Percentiles rank a stretch among this genome's conserved stretches.
Conservation (phyloP, 148 eudicot genomes). For the Simmondsia chinensis region DNA sequence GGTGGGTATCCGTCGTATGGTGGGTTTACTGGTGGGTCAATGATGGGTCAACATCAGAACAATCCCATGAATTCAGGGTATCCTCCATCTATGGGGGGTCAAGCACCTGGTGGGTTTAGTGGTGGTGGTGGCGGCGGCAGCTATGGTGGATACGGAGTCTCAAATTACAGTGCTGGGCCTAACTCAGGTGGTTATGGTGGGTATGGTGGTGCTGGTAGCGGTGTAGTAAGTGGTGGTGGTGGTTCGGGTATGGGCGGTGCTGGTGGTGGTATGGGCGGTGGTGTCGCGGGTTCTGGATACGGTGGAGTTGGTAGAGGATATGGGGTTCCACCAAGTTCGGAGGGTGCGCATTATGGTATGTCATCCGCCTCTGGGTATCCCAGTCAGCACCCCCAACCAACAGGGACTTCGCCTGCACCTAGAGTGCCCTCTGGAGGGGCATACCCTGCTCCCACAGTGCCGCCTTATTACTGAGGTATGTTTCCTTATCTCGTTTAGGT, state of each 20-base stretch:
- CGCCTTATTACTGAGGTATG: constrained; percentile 61
- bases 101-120: constrained; percentile 45
- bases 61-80: constrained; percentile 23
- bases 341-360: constrained; percentile 41
- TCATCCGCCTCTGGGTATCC: constrained; percentile 38
- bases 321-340: constrained; percentile 27
- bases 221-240: constrained; percentile 13
- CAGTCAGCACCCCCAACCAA: constrained; percentile 40
- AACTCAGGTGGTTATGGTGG: constrained; percentile 43
- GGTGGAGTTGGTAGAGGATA: constrained; percentile 17
- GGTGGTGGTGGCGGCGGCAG: constrained; percentile 31
- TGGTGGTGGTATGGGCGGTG: constrained; percentile 16
- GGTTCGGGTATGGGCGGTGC: constrained; percentile 8
- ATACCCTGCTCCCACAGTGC: no score
- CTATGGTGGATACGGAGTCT: constrained; percentile 27
- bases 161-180: constrained; percentile 43
- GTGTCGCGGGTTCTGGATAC: constrained; percentile 9
- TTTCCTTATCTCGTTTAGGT: background rate
- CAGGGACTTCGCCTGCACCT: constrained; percentile 56
- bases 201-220: constrained; percentile 17
- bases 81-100: constrained; percentile 20
- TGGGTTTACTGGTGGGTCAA: constrained; percentile 35
- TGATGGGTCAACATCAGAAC: constrained; percentile 21
- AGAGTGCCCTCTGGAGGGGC: constrained; percentile 45
- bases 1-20: constrained; percentile 24